These are phyloP conservation scores for Limonium bicolor DNA, from an alignment of 148 eudicot genomes.

Conservation along the genomic window DNA sequence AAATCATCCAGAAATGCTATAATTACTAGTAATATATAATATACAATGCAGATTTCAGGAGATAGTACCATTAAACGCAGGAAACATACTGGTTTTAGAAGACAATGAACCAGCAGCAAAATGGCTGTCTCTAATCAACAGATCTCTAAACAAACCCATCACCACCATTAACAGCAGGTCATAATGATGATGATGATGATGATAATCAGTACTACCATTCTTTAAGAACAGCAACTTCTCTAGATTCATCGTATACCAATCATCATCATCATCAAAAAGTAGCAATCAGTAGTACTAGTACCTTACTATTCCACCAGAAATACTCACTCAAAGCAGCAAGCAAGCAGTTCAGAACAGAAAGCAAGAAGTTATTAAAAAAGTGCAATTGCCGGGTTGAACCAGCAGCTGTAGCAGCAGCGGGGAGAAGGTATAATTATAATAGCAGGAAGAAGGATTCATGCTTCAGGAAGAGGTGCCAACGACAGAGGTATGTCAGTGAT, in stretches of 20 bases:
- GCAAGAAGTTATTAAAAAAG: conserved; percentile 35
- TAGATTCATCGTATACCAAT: no score
- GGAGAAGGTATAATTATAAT: conserved; percentile 20
- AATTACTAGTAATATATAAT: background rate
- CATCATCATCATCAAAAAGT: conserved; percentile 2
- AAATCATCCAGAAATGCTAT: background rate
- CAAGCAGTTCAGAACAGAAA: conserved; percentile 39
- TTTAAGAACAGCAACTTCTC: no score
- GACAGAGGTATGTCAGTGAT: conserved; percentile 16
- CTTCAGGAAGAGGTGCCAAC: conserved; percentile 40
- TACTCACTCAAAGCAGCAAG: conserved; percentile 51
- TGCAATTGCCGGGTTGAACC: no score
- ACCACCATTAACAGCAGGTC: no score
- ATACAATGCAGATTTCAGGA: conserved; percentile 42
- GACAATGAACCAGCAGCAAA: conserved; percentile 60
- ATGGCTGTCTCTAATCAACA: conserved; percentile 49
- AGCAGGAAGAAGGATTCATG: conserved; percentile 46
- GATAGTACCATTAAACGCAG: conserved; percentile 65
- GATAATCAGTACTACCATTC: no score
- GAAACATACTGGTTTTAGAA: conserved; percentile 57
- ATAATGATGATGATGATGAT: no score
- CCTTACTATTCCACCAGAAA: conserved; percentile 30
- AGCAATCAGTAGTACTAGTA: conserved; percentile 9
- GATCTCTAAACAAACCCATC: conserved; percentile 27
- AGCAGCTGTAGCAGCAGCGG: conserved; percentile 22